phyloP scores from a whole-genome alignment of 352 stramenopile species.

The Salisapilia sapeloensis region DNA sequence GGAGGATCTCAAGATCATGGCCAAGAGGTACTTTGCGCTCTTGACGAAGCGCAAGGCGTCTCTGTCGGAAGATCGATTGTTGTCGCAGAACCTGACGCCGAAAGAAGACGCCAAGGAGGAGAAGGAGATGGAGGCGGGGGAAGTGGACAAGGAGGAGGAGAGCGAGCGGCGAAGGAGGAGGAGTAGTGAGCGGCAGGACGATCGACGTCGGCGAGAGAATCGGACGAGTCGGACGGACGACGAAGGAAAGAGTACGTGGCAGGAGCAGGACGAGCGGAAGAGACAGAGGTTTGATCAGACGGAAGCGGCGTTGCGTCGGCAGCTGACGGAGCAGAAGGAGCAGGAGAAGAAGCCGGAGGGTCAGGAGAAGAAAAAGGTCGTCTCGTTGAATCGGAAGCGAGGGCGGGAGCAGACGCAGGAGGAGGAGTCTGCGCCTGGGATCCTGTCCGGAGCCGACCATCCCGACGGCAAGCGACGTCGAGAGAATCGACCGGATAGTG shows the following conservation, averaged over 20 bases:
- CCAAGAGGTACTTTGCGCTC: constrained; percentile 68
- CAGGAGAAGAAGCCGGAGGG: no score
- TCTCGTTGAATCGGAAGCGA: no score
- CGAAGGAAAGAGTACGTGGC: constrained; percentile 4
- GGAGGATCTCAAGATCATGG: constrained; percentile 85
- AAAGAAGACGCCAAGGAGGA: constrained; percentile 8
- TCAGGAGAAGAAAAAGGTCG: no score
- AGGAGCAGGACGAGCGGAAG: constrained; percentile 14
- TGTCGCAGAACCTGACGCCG: constrained; percentile 10
- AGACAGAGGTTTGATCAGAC: constrained; percentile 33
- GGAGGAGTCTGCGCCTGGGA: no score
- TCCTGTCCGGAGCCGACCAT: no score
- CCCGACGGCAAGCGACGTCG: no score
- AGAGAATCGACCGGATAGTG: no score
- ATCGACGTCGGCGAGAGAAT: constrained; percentile 7
- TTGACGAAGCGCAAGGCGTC: constrained; percentile 58
- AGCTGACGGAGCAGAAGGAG: constrained; percentile 54
- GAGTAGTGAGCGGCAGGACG: constrained; percentile 1
- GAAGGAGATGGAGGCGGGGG: constrained; percentile 7
- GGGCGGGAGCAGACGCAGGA: no score
- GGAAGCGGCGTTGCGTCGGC: constrained; percentile 44
- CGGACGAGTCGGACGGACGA: constrained; percentile 6
- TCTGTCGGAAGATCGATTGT: constrained; percentile 42
- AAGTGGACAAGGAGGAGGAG: constrained; percentile 10
- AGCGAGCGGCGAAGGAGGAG: constrained; percentile 2